Percentiles rank a stretch among this genome's conserved stretches.
Evolutionary conservation across 106 monocot genomes (phyloP).

Genomic region (Phalaenopsis aphrodite): DNA sequence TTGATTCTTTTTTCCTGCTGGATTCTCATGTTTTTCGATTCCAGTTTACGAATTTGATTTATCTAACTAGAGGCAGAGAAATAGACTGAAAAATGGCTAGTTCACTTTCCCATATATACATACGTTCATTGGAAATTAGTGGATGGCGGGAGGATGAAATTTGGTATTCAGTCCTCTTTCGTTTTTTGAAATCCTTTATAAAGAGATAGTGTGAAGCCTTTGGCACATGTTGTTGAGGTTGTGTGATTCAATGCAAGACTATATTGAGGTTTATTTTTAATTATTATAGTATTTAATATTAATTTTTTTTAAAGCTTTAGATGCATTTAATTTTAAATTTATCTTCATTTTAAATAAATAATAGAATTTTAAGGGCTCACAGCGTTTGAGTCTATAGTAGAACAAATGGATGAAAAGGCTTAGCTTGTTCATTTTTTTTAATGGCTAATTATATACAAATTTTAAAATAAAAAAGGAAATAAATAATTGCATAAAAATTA

Average conservation of each 20-base stretch:
- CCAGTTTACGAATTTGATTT: background rate
- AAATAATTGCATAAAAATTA: no score
- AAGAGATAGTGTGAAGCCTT: background rate
- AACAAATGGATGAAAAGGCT: no score
- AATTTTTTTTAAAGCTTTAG: background rate
- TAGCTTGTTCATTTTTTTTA: no score
- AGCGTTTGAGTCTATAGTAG: no score
- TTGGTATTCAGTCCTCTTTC: background rate
- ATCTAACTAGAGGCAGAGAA: background rate
- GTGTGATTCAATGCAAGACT: background rate
- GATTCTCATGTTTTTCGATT: background rate
- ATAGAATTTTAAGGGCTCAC: no score
- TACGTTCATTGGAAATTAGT: background rate
- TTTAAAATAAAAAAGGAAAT: no score
- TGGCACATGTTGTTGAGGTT: background rate
- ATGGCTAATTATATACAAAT: no score
- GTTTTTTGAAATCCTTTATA: background rate
- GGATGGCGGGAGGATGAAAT: background rate
- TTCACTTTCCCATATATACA: background rate
- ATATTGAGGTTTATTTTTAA: background rate
- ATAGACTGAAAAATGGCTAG: background rate
- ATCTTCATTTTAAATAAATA: background rate
- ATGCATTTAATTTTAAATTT: background rate
- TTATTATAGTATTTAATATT: background rate
- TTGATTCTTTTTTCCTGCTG: background rate